Conservation (phyloP, 768 basidiomycete genomes). For the Crepidotus variabilis region DNA sequence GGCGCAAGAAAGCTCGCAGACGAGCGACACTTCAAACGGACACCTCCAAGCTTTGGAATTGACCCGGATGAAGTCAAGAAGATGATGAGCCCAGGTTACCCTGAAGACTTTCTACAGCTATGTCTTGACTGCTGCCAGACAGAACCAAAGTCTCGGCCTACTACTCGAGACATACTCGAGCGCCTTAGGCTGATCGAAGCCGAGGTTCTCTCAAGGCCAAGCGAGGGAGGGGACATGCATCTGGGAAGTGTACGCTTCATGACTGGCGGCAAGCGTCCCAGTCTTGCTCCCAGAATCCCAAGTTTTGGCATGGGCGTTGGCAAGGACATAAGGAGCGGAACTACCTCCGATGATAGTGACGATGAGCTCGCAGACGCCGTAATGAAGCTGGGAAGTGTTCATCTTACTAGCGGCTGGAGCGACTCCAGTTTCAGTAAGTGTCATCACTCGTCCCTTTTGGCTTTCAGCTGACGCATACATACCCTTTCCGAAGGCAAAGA, state of each 20-base stretch:
- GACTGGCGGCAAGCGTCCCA: constrained; percentile 59
- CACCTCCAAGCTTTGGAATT: constrained; percentile 75
- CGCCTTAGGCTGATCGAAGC: constrained; percentile 78
- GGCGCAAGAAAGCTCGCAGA: constrained; percentile 82
- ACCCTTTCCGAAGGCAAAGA: constrained; percentile 39
- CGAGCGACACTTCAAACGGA: constrained; percentile 71
- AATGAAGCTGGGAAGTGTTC: constrained; percentile 46
- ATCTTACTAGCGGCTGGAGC: constrained; percentile 45
- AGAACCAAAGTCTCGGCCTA: constrained; percentile 68
- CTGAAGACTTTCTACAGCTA: constrained; percentile 71
- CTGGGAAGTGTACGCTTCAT: constrained; percentile 86
- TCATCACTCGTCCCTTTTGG: background rate
- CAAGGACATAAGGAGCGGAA: constrained; percentile 46
- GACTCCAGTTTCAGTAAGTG: constrained; percentile 35
- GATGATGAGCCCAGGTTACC: constrained; percentile 71
- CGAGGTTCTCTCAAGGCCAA: constrained; percentile 68
- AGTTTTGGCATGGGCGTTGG: constrained; percentile 79
- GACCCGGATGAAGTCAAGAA: constrained; percentile 69
- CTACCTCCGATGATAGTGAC: constrained; percentile 55
- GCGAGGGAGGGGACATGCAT: constrained; percentile 66
- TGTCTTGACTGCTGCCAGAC: constrained; percentile 72
- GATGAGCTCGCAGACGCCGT: constrained; percentile 68
- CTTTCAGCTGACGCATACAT: constrained; percentile 11
- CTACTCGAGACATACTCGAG: constrained; percentile 74
- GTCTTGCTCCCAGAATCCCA: constrained; percentile 69